A percentile compares a stretch with the other conserved stretches of the same genome.
These are phyloP conservation scores for Termitomyces sp. DNA, from an alignment of 768 basidiomycete genomes.

Conservation along the genomic window DNA sequence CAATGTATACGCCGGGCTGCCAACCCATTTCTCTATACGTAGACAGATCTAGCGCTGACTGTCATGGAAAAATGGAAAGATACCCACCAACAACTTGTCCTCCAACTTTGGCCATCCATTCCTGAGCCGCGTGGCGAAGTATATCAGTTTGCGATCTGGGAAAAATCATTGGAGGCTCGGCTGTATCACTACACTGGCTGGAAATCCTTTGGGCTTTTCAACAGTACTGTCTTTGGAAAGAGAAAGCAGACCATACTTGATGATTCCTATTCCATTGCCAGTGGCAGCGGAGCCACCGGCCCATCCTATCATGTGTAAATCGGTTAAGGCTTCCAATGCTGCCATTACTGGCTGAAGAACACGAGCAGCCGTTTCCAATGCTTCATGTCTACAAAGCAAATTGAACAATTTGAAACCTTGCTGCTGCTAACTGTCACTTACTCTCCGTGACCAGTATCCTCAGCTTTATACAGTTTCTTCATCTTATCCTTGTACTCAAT, in stretches of 20 bases:
- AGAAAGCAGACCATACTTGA: not conserved
- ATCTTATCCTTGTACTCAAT: not conserved
- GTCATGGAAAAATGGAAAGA: not conserved
- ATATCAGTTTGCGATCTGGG: not conserved
- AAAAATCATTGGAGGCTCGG: not conserved
- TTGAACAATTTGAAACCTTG: too few relatives aligned
- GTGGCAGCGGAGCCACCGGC: not conserved
- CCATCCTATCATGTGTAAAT: not conserved
- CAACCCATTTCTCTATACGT: conserved; percentile 1
- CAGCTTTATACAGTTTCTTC: not conserved
- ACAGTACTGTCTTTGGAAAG: not conserved
- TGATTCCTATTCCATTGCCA: not conserved
- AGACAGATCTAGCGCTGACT: not conserved
- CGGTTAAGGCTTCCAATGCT: conserved; percentile 8
- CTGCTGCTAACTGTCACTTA: not conserved
- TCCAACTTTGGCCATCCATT: conserved; percentile 5
- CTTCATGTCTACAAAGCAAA: not conserved
- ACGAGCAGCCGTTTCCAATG: not conserved
- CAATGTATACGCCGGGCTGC: not conserved
- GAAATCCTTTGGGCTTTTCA: not conserved
- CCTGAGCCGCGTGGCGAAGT: conserved; percentile 1
- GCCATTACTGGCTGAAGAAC: conserved; percentile 6
- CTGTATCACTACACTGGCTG: not conserved
- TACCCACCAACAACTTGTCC: not conserved
- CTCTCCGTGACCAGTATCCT: not conserved